A percentile compares a stretch with the other conserved stretches of the same genome.
These are phyloP conservation scores for Anethum foeniculum DNA, from an alignment of 140 eudicot species.

Conservation along the genomic window DNA sequence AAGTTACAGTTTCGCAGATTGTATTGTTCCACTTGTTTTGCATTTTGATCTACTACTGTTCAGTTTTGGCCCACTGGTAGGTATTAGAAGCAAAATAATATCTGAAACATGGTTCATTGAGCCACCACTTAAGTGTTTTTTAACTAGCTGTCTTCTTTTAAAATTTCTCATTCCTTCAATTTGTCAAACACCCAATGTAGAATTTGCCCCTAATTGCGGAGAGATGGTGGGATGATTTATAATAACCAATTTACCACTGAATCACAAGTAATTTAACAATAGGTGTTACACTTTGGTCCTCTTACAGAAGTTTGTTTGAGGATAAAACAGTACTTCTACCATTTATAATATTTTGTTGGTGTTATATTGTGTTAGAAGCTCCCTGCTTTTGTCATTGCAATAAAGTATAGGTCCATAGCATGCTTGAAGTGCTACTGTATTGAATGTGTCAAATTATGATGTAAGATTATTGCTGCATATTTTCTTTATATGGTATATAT, in stretches of 20 bases:
- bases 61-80: background rate
- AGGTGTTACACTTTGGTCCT: background rate
- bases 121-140: background rate
- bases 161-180: constrained; percentile 5
- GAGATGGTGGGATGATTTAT: background rate
- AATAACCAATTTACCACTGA: background rate
- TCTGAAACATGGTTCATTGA: background rate
- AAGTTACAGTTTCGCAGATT: background rate
- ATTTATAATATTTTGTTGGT: background rate
- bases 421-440: background rate
- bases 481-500: background rate
- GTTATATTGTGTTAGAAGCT: constrained; percentile 2
- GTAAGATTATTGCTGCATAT: background rate
- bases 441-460: background rate
- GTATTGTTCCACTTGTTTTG: background rate
- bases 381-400: background rate
- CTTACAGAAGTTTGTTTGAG: background rate
- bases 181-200: constrained; percentile 7
- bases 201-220: constrained; percentile 8
- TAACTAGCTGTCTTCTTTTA: background rate
- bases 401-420: background rate
- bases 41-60: background rate
- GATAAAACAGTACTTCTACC: background rate
- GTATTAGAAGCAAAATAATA: background rate
- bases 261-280: background rate